Percentiles rank a stretch among this genome's conserved stretches.
Conservation (phyloP, 768 basidiomycete species). For the Suillus plorans region DNA sequence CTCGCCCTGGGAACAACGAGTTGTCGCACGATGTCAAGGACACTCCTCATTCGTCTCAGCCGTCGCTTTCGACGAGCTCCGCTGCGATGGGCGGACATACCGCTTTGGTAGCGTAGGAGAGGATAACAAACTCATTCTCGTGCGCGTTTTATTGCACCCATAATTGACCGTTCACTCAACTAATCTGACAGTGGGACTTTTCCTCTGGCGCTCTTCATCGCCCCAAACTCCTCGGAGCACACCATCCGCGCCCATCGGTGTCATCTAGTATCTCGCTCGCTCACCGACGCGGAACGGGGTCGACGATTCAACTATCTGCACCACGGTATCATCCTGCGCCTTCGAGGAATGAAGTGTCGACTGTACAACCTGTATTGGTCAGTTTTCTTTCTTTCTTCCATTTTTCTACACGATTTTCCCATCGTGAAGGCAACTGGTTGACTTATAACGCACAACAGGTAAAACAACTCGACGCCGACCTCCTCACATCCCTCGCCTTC, state of each 20-base stretch:
- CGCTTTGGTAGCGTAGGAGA: conserved; percentile 96
- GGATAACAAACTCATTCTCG: conserved; percentile 91
- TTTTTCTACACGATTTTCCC: neutral
- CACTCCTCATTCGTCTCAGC: conserved; percentile 93
- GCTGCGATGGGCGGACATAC: conserved; percentile 87
- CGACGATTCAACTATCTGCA: conserved; percentile 53
- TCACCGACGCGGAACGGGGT: conserved; percentile 57
- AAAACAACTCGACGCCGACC: conserved; percentile 79
- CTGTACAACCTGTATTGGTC: conserved; percentile 89
- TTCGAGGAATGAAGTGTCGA: conserved; percentile 84
- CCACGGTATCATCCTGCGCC: conserved; percentile 84
- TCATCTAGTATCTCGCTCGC: conserved; percentile 77
- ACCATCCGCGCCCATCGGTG: conserved; percentile 75
- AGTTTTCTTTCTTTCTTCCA: conserved; percentile 22
- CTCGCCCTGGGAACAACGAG: conserved; percentile 91
- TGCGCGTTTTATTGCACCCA: conserved; percentile 33
- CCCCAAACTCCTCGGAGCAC: conserved; percentile 71
- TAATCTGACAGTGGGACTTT: conserved; percentile 82
- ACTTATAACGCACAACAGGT: conserved; percentile 42
- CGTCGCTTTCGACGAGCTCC: conserved; percentile 86
- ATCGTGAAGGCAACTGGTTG: neutral
- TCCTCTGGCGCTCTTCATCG: conserved; percentile 88
- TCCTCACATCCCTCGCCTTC: conserved; percentile 74
- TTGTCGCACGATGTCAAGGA: conserved; percentile 95
- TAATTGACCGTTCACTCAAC: neutral